Evolutionary conservation across 345 rosid species (phyloP).

Genomic region (Linum lewisii): DNA sequence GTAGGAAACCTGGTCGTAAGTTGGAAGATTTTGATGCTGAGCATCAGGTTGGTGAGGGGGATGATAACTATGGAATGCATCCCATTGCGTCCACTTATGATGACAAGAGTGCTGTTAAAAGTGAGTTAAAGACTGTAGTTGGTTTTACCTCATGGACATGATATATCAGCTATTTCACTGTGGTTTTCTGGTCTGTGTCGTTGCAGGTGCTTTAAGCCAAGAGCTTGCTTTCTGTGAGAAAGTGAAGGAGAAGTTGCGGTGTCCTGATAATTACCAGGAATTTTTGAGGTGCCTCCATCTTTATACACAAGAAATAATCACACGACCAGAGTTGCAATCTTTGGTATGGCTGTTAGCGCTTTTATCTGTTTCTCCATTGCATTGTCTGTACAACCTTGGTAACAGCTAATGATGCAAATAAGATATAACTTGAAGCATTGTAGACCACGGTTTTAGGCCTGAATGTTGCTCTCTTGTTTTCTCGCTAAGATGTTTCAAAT

Average conservation of each 20-base stretch:
- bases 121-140: constrained; percentile 24
- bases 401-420: too few relatives aligned
- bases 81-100: constrained; percentile 47
- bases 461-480: too few relatives aligned
- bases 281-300: constrained; percentile 79
- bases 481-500: too few relatives aligned
- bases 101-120: constrained; percentile 57
- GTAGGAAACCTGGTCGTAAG: constrained; percentile 30
- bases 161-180: not conserved
- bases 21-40: constrained; percentile 41
- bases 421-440: too few relatives aligned
- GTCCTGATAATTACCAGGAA: constrained; percentile 63
- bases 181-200: constrained; percentile 11
- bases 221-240: constrained; percentile 77
- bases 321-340: constrained; percentile 63
- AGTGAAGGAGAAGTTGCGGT: constrained; percentile 65
- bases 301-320: constrained; percentile 71
- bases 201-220: constrained; percentile 56
- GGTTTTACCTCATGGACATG: not conserved
- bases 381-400: not conserved
- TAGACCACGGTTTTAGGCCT: too few relatives aligned
- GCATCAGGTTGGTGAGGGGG: constrained; percentile 55
- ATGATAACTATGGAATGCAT: constrained; percentile 40
- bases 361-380: not conserved
- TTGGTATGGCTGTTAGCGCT: constrained; percentile 46